These are phyloP conservation scores for Sarcodon aspratus DNA, from an alignment of 768 basidiomycete genomes.

Conservation along the genomic window DNA sequence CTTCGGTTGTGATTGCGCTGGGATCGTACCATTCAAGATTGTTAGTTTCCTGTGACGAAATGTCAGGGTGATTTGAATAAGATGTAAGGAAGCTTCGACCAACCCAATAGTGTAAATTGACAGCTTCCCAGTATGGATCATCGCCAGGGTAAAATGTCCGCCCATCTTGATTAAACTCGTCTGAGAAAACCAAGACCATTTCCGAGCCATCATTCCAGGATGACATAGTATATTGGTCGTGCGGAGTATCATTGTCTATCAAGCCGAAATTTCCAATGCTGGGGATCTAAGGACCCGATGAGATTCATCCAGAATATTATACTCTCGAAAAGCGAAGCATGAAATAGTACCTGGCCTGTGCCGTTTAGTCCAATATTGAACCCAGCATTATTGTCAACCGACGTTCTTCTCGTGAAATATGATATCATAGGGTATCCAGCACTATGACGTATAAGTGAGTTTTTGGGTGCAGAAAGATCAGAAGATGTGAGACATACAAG, in stretches of 20 bases:
- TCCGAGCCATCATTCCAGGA: constrained; percentile 40
- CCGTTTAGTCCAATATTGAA: constrained; percentile 37
- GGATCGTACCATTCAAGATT: constrained; percentile 78
- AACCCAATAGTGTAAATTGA: constrained; percentile 73
- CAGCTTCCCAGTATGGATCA: constrained; percentile 87
- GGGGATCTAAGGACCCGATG: constrained; percentile 10
- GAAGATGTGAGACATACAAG: constrained; percentile 14
- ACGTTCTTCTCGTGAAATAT: constrained; percentile 12
- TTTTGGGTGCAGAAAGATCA: neutral
- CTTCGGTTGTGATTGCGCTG: constrained; percentile 56
- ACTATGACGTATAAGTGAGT: constrained; percentile 6
- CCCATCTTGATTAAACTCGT: constrained; percentile 77
- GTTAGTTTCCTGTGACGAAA: constrained; percentile 13
- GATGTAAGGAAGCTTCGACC: constrained; percentile 1
- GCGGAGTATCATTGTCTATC: constrained; percentile 70
- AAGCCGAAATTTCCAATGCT: constrained; percentile 42
- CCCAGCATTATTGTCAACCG: constrained; percentile 24
- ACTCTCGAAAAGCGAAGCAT: constrained; percentile 1
- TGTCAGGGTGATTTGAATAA: neutral
- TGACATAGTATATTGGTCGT: constrained; percentile 36
- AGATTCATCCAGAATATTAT: neutral
- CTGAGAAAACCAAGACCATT: constrained; percentile 72
- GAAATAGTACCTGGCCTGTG: constrained; percentile 27
- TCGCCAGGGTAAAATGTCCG: constrained; percentile 76
- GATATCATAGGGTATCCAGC: constrained; percentile 26